These are phyloP conservation scores for Zasmidium angulare DNA, from an alignment of 2,329 filamentous ascomycete species.

Conservation along the genomic window DNA sequence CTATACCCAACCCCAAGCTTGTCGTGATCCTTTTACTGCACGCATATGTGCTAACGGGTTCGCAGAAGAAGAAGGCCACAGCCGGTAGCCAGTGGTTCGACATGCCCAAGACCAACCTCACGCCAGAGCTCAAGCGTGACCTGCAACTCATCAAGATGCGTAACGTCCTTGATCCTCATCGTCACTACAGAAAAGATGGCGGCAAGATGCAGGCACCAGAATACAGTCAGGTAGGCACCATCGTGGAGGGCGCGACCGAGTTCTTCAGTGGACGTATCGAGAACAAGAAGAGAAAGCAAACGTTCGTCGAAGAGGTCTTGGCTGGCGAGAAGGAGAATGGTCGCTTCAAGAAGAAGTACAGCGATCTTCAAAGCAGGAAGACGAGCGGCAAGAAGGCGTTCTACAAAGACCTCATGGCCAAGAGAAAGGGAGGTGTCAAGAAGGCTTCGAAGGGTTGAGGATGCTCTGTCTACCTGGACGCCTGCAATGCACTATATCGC, in stretches of 20 bases:
- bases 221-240: constrained; percentile 84
- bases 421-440: constrained; percentile 46
- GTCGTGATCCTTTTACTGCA: constrained; percentile 1
- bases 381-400: constrained; percentile 84
- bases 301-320: constrained; percentile 81
- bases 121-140: constrained; percentile 82
- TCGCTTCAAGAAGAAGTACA: constrained; percentile 85
- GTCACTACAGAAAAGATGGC: constrained; percentile 85
- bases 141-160: constrained; percentile 88
- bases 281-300: constrained; percentile 84
- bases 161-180: constrained; percentile 81
- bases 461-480: constrained; percentile 4
- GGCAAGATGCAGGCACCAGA: constrained; percentile 71
- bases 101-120: constrained; percentile 79
- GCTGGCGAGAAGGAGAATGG: constrained; percentile 63
- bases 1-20: constrained; percentile 12
- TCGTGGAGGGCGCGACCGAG: constrained; percentile 85
- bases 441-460: constrained; percentile 32
- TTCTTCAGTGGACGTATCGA: constrained; percentile 78
- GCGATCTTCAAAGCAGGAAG: constrained; percentile 78
- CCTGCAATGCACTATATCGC: constrained; percentile 3
- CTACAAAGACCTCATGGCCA: constrained; percentile 75
- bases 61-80: constrained; percentile 60
- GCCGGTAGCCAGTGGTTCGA: constrained; percentile 86
- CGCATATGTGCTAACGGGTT: constrained; percentile 27